These are phyloP conservation scores for Kodamaea neixiangensis DNA, from an alignment of 805 yeast species.

Conservation along the genomic window DNA sequence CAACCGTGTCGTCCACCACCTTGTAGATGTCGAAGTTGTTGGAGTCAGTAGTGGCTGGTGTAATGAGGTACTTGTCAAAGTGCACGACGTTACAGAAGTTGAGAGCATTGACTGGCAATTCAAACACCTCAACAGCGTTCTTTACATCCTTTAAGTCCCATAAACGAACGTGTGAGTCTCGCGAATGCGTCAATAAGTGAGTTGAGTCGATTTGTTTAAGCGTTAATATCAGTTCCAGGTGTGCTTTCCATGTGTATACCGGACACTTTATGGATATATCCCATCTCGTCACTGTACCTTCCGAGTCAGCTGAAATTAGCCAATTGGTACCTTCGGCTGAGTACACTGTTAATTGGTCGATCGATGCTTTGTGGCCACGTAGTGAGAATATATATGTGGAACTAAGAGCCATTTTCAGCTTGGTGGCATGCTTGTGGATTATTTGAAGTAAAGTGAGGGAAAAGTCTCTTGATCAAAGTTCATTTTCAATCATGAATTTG, in stretches of 20 bases:
- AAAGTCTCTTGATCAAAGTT: no score
- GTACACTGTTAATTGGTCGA: slow-evolving; percentile 16
- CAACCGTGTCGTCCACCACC: slow-evolving; percentile 22
- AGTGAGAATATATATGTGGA: slow-evolving; percentile 19
- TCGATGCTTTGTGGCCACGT: slow-evolving; percentile 22
- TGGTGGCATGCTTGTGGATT: neutral
- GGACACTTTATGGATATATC: slow-evolving; percentile 58
- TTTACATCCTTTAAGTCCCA: slow-evolving; percentile 12
- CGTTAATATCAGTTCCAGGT: slow-evolving; percentile 51
- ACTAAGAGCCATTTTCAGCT: neutral
- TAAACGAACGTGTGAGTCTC: slow-evolving; percentile 14
- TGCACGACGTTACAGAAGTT: slow-evolving; percentile 70
- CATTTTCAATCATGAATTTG: no score
- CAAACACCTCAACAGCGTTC: slow-evolving; percentile 33
- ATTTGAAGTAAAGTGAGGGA: neutral
- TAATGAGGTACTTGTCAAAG: slow-evolving; percentile 35
- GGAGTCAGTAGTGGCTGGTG: slow-evolving; percentile 68
- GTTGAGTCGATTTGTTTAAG: slow-evolving; percentile 30
- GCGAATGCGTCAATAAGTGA: slow-evolving; percentile 14
- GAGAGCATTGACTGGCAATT: slow-evolving; percentile 70
- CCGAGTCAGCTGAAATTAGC: slow-evolving; percentile 58
- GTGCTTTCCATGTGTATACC: slow-evolving; percentile 59
- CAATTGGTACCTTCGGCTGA: slow-evolving; percentile 14
- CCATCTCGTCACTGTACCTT: slow-evolving; percentile 70
- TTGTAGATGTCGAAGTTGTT: slow-evolving; percentile 64